Evolutionary conservation across 441 rosid species (phyloP).

Genomic region (Syzygium syzygioides): DNA sequence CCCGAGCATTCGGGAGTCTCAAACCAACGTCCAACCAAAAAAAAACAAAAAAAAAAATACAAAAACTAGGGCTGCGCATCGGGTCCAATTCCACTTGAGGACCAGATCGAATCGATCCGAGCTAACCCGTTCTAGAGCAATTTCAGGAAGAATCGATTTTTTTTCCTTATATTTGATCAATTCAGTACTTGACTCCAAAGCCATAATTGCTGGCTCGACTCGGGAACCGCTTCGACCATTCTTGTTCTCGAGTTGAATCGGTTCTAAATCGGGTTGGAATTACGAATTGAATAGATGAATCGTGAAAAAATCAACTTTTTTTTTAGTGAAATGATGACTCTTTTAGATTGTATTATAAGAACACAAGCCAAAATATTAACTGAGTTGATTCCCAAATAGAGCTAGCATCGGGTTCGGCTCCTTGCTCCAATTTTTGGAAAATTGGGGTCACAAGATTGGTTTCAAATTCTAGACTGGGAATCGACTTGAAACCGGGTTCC

Average conservation of each 20-base stretch:
- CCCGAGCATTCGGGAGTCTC: neutral
- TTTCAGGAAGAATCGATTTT: neutral
- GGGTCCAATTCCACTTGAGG: rapidly evolving
- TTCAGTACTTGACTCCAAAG: rapidly evolving
- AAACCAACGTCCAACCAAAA: neutral
- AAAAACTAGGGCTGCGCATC: rapidly evolving
- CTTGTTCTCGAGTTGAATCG: rapidly evolving
- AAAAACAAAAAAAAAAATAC: too few relatives aligned
- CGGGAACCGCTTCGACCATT: rapidly evolving
- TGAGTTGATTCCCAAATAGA: too few relatives aligned
- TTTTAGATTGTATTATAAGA: too few relatives aligned
- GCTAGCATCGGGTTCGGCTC: too few relatives aligned
- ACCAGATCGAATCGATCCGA: rapidly evolving
- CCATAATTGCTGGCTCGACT: rapidly evolving
- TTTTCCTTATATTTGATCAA: rapidly evolving
- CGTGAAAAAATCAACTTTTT: too few relatives aligned
- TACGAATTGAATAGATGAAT: too few relatives aligned
- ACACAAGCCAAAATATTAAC: too few relatives aligned
- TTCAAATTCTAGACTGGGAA: too few relatives aligned
- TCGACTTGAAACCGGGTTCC: neutral
- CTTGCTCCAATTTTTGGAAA: neutral
- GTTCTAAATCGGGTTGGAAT: too few relatives aligned
- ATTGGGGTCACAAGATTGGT: too few relatives aligned
- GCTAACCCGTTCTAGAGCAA: rapidly evolving
- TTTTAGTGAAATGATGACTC: too few relatives aligned